Evolutionary conservation across 164 flowering plant species (phyloP), one percentile per base, ranked within the genome.

Genomic region (Paratinospora sagittata): DNA sequence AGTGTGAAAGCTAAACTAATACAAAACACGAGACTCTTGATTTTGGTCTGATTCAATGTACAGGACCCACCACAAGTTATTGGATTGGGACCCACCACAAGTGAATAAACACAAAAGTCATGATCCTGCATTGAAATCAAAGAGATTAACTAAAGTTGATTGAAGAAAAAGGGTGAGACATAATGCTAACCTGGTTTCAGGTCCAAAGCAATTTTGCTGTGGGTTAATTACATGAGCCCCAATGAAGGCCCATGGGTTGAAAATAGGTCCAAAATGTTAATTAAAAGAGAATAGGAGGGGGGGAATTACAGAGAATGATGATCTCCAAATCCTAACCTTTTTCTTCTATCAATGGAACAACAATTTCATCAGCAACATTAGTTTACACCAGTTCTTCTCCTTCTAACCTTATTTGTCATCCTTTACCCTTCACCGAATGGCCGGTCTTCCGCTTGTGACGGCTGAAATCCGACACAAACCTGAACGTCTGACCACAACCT

Each of bases 401-500:
- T 72, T 67, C 63, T 30, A 4, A 2, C 67, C 37, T 55, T 55
- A 26, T 43, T 11, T 9, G 16, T 60, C 55, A 70, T 43, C 37
- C 39, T 45, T 27, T 70, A 63, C 63, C 76, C 68, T 89, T 89
- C 58, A 79, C 78, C 0, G 86, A 76, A 75, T 96, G 99, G 19
- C 99, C 99, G 0, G 99, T 93, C 88, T 88, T 95, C 76, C 99
- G 86, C 81, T 95, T 95, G 88, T 95, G 99, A 21, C 99, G 90
- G 72, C 99, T 95, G 84, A 95, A 95, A 84, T 95, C 99, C 0
- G 99, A 95, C 26, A 95, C 99, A 67, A 95, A 95, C 52, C 99
- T 77, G 82, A 95, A 95, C 8, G 99, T 92, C 82, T 92, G 99
- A 6, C 93, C 97, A 81, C 99, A 95, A 19, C 92, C 97, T 6